phyloP scores from a whole-genome alignment of 163 green algal species.

The Scenedesmus sp. region DNA sequence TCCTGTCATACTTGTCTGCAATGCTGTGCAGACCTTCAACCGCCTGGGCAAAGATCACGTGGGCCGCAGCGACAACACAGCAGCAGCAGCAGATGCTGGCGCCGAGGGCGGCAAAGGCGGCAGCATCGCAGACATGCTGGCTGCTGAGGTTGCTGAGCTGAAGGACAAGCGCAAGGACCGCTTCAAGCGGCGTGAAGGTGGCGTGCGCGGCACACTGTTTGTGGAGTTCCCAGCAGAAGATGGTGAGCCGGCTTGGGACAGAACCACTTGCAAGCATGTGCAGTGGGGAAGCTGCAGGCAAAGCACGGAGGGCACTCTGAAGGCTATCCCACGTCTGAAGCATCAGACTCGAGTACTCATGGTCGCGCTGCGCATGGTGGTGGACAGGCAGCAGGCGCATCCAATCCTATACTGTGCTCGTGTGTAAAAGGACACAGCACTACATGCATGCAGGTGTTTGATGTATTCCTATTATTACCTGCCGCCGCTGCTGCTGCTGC shows the following conservation, averaged over 20 bases:
- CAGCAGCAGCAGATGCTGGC: background rate
- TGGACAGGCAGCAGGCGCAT: no score
- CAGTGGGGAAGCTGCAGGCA: background rate
- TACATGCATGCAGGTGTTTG: no score
- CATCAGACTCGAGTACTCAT: no score
- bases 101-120: conserved; percentile 57
- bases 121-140: conserved; percentile 72
- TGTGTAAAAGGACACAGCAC: background rate
- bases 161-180: conserved; percentile 67
- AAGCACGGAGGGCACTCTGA: no score
- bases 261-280: background rate
- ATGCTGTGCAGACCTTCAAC: conserved; percentile 8
- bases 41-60: conserved; percentile 44
- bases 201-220: conserved; percentile 74
- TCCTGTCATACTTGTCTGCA: no score
- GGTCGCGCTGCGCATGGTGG: no score
- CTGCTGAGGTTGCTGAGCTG: conserved; percentile 80
- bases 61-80: background rate
- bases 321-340: no score
- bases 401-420: no score
- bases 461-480: background rate
- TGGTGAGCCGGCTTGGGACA: conserved; percentile 27
- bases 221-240: conserved; percentile 61
- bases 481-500: background rate
- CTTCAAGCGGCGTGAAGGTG: conserved; percentile 71